phyloP scores from a whole-genome alignment of 805 yeast species.

The Candida railenensis region DNA sequence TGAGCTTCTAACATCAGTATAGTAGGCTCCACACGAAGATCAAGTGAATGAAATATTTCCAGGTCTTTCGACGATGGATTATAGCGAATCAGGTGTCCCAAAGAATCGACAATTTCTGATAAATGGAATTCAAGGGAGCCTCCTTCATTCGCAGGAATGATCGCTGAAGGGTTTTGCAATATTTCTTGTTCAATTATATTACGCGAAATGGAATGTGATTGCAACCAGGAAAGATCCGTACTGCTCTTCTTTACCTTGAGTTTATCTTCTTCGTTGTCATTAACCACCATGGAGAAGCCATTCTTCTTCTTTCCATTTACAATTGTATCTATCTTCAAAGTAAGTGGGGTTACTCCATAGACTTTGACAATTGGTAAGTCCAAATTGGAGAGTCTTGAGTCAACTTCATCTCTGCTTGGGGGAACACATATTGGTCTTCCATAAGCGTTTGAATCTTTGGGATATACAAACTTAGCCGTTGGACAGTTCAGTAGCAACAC shows the following conservation, averaged over 20 bases:
- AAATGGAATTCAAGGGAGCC: slow-evolving; percentile 35
- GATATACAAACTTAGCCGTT: slow-evolving; percentile 50
- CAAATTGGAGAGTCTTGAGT: slow-evolving; percentile 21
- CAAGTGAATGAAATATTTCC: slow-evolving; percentile 31
- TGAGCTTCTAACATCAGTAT: slow-evolving; percentile 21
- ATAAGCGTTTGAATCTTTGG: slow-evolving; percentile 20
- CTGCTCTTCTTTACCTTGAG: slow-evolving; percentile 1
- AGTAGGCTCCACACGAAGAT: slow-evolving; percentile 24
- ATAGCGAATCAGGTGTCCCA: slow-evolving; percentile 31
- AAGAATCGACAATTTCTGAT: slow-evolving; percentile 28
- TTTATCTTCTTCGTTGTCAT: slow-evolving; percentile 6
- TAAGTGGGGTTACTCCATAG: slow-evolving; percentile 73
- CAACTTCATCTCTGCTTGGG: slow-evolving; percentile 47
- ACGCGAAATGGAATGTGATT: slow-evolving; percentile 22
- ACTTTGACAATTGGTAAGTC: slow-evolving; percentile 50
- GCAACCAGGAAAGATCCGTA: slow-evolving; percentile 29
- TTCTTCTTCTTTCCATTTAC: slow-evolving; percentile 23
- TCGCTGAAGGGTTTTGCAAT: slow-evolving; percentile 21
- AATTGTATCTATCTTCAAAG: slow-evolving; percentile 22
- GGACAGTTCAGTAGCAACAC: slow-evolving; percentile 79
- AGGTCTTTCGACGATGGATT: slow-evolving; percentile 37
- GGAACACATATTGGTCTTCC: slow-evolving; percentile 54
- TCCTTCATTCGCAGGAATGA: slow-evolving; percentile 16
- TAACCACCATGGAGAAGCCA: slow-evolving; percentile 23
- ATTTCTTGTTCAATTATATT: slow-evolving; percentile 36